These are phyloP conservation scores for Vitis hybrid DNA, from an alignment of 177 flowering plant species.

Conservation along the genomic window DNA sequence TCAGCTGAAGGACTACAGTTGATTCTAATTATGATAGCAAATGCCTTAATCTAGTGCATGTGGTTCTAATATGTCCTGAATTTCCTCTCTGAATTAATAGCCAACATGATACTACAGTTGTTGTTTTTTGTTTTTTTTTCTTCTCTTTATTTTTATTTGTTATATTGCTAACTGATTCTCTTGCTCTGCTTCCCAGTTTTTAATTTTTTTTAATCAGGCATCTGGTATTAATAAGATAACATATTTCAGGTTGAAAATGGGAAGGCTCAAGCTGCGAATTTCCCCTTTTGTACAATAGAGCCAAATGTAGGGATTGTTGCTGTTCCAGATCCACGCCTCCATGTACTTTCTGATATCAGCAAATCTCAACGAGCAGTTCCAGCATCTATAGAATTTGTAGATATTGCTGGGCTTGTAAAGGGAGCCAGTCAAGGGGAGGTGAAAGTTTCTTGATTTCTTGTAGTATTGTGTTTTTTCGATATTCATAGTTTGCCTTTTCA, in stretches of 20 bases:
- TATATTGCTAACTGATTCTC: too few relatives aligned
- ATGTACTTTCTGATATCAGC: conserved; percentile 80
- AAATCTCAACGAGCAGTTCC: conserved; percentile 88
- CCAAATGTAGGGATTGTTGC: conserved; percentile 97
- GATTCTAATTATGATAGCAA: too few relatives aligned
- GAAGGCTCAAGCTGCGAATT: conserved; percentile 99
- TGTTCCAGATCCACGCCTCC: conserved; percentile 88
- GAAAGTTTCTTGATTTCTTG: conserved; percentile 3
- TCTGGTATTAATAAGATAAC: background rate
- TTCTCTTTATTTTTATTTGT: too few relatives aligned
- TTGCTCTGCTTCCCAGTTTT: too few relatives aligned
- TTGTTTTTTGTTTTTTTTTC: too few relatives aligned
- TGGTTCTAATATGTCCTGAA: too few relatives aligned
- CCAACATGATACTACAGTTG: too few relatives aligned
- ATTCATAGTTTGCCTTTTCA: background rate
- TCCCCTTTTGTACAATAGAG: conserved; percentile 97
- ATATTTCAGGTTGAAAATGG: conserved; percentile 86
- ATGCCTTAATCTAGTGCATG: too few relatives aligned
- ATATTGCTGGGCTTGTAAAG: conserved; percentile 99
- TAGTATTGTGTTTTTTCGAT: background rate
- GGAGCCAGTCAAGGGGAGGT: conserved; percentile 99
- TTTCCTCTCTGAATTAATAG: too few relatives aligned
- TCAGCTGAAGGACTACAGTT: too few relatives aligned
- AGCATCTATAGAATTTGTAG: conserved; percentile 96
- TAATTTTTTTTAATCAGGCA: background rate